Evolutionary conservation across 768 basidiomycete genomes (phyloP).

Genomic region (Kondoa subrosea): DNA sequence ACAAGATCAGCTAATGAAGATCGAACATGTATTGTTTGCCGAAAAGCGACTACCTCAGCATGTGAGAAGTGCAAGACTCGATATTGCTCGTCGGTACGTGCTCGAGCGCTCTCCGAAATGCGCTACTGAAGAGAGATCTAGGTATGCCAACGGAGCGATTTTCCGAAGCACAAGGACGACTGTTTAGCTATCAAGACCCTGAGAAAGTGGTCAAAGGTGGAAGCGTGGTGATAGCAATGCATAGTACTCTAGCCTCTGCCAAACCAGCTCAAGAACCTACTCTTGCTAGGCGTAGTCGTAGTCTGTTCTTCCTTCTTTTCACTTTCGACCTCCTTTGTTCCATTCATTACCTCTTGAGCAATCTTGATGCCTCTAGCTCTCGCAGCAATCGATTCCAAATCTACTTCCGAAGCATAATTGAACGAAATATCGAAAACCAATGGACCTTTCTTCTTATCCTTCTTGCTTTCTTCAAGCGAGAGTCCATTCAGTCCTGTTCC

Average conservation of each 20-base stretch:
- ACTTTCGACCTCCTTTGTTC: neutral
- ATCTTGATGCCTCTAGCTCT: neutral
- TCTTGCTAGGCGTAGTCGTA: neutral
- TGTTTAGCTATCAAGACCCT: too few species aligned
- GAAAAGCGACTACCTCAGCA: too few species aligned
- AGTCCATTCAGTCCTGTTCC: neutral
- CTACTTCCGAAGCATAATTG: conserved; percentile 2
- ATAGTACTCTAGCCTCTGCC: neutral
- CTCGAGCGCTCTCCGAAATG: too few species aligned
- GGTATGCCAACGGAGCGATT: too few species aligned
- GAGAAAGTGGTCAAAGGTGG: too few species aligned
- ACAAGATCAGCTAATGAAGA: too few species aligned
- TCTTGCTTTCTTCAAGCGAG: neutral
- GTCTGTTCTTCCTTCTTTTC: neutral
- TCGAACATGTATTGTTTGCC: too few species aligned
- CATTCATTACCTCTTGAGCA: neutral
- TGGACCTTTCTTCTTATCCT: neutral
- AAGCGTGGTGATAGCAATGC: too few species aligned
- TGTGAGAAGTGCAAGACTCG: too few species aligned
- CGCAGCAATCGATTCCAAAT: neutral
- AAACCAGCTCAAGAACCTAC: neutral
- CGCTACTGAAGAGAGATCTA: too few species aligned
- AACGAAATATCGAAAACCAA: conserved; percentile 6
- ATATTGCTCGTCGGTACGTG: too few species aligned
- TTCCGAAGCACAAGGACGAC: too few species aligned